phyloP scores from a whole-genome alignment of 495 filamentous ascomycete genomes.

The Lineolata rhizophorae region DNA sequence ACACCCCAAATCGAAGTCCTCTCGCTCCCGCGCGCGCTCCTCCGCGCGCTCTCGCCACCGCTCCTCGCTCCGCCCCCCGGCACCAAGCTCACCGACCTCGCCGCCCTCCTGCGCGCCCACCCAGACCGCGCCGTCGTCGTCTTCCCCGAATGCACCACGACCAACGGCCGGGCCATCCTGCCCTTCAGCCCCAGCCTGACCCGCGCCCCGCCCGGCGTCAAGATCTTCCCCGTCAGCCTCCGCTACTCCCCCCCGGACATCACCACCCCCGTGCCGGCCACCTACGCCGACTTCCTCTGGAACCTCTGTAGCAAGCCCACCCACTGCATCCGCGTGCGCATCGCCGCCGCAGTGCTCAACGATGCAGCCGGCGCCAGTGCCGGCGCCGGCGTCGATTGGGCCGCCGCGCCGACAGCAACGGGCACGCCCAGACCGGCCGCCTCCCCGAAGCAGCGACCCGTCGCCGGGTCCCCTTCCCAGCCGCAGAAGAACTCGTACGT shows the following conservation, averaged over 20 bases:
- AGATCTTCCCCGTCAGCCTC: slow-evolving; percentile 75
- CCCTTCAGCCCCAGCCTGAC: slow-evolving; percentile 56
- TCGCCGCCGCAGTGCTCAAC: slow-evolving; percentile 47
- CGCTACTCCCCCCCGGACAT: slow-evolving; percentile 76
- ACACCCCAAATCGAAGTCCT: slow-evolving; percentile 52
- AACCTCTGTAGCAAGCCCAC: slow-evolving; percentile 64
- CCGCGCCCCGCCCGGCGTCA: slow-evolving; percentile 33
- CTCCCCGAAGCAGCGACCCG: slow-evolving; percentile 8
- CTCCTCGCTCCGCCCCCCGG: slow-evolving; percentile 24
- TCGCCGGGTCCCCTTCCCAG: no score
- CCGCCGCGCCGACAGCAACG: slow-evolving; percentile 2
- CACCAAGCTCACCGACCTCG: slow-evolving; percentile 33
- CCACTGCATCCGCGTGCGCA: slow-evolving; percentile 73
- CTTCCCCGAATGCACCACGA: slow-evolving; percentile 85
- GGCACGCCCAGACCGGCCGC: no score
- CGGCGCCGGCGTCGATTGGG: slow-evolving; percentile 3
- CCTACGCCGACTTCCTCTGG: slow-evolving; percentile 55
- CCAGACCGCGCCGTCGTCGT: slow-evolving; percentile 57
- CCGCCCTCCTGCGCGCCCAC: slow-evolving; percentile 37
- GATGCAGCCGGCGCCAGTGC: slow-evolving; percentile 11
- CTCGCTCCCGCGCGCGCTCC: slow-evolving; percentile 49
- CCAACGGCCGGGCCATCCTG: slow-evolving; percentile 80
- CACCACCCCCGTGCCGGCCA: slow-evolving; percentile 66
- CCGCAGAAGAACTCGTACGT: slow-evolving; percentile 23
- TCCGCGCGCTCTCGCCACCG: slow-evolving; percentile 46